phyloP scores from a whole-genome alignment of 345 rosid genomes.

The Viola odorata region DNA sequence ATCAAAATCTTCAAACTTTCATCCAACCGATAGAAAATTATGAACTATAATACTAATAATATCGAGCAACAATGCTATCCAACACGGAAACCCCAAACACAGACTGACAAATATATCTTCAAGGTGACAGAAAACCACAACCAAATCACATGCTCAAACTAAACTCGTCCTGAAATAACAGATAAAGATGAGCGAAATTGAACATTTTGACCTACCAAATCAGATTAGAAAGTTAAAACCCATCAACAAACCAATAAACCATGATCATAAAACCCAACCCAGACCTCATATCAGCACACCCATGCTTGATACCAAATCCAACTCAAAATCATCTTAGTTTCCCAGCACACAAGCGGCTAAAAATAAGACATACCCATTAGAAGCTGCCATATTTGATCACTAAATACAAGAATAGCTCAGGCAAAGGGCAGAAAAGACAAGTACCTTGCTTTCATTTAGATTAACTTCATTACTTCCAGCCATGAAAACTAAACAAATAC shows the following conservation, averaged over 20 bases:
- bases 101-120: too few species aligned
- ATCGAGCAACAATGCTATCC: too few species aligned
- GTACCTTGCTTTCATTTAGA: slow-evolving; percentile 70
- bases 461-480: slow-evolving; percentile 64
- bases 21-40: neutral
- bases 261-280: neutral
- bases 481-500: slow-evolving; percentile 31
- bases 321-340: neutral
- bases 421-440: slow-evolving; percentile 1
- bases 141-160: too few species aligned
- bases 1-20: slow-evolving; percentile 8
- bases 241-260: neutral
- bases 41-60: neutral
- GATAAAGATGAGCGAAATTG: too few species aligned
- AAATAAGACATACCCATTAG: slow-evolving; percentile 20
- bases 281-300: neutral
- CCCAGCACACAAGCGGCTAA: slow-evolving; percentile 12
- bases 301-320: slow-evolving; percentile 4
- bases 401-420: neutral
- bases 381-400: slow-evolving; percentile 3
- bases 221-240: neutral
- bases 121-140: too few species aligned
- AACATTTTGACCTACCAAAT: too few species aligned
- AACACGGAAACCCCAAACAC: too few species aligned
- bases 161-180: too few species aligned